Evolutionary conservation across 306 rosid species (phyloP).

Genomic region (Oxytropis ochrocephala): DNA sequence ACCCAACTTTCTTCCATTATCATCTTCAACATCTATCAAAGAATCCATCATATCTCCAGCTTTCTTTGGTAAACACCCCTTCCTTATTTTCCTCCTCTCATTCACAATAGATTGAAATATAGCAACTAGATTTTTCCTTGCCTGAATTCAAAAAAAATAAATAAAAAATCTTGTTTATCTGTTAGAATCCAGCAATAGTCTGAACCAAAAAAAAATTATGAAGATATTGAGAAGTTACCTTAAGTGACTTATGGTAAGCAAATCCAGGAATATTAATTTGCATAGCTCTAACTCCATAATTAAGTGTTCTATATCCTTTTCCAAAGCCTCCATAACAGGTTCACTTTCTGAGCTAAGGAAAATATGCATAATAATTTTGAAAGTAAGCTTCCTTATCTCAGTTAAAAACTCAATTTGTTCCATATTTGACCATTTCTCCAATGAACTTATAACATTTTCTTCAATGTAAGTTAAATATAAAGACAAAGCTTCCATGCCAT

Average conservation of each 20-base stretch:
- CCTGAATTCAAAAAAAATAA: constrained; percentile 32
- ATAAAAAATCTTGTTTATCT: no score
- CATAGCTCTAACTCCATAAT: constrained; percentile 86
- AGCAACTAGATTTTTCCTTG: constrained; percentile 60
- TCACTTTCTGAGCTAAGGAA: constrained; percentile 79
- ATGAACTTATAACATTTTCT: constrained; percentile 34
- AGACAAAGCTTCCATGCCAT: constrained; percentile 67
- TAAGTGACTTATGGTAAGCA: constrained; percentile 69
- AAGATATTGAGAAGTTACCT: constrained; percentile 34
- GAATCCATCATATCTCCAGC: constrained; percentile 85
- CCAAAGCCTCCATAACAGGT: constrained; percentile 55
- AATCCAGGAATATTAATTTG: constrained; percentile 81
- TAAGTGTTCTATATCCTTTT: constrained; percentile 68
- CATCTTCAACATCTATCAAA: constrained; percentile 70
- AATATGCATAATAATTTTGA: constrained; percentile 70
- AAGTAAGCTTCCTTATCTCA: constrained; percentile 61
- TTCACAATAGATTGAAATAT: constrained; percentile 58
- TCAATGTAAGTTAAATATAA: constrained; percentile 65
- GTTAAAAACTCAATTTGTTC: constrained; percentile 71
- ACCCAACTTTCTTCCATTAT: constrained; percentile 51
- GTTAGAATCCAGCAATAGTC: background rate
- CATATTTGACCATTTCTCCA: constrained; percentile 68
- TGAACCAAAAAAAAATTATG: background rate
- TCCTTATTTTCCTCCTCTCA: constrained; percentile 41
- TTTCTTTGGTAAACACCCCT: background rate